These are phyloP conservation scores for Penicillium parvum DNA, from an alignment of 495 filamentous ascomycete species.

Conservation along the genomic window DNA sequence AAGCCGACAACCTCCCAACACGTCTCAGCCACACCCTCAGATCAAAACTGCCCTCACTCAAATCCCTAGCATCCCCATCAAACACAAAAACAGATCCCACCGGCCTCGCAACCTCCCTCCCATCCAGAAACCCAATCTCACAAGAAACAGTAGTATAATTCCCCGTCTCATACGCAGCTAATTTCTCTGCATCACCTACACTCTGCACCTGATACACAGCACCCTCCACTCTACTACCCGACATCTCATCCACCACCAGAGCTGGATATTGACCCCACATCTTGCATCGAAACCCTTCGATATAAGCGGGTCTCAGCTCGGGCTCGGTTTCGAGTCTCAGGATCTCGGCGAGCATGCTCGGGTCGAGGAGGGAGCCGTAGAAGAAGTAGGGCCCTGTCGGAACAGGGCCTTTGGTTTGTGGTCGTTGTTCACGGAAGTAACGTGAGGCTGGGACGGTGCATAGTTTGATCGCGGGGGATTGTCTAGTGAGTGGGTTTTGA, in stretches of 20 bases:
- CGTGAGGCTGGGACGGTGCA: background rate
- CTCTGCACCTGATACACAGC: slow-evolving; percentile 25
- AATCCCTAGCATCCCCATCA: slow-evolving; percentile 21
- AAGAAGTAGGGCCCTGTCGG: slow-evolving; percentile 25
- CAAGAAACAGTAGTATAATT: slow-evolving; percentile 21
- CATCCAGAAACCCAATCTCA: slow-evolving; percentile 20
- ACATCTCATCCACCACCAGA: slow-evolving; percentile 8
- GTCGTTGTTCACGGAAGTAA: background rate
- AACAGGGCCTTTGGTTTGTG: background rate
- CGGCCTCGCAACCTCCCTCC: slow-evolving; percentile 6
- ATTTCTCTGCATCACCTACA: slow-evolving; percentile 12
- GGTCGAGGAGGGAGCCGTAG: slow-evolving; percentile 23
- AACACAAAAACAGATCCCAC: slow-evolving; percentile 27
- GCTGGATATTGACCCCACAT: slow-evolving; percentile 28
- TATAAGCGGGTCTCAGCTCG: slow-evolving; percentile 8
- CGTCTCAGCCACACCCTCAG: slow-evolving; percentile 19
- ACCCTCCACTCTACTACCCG: slow-evolving; percentile 12
- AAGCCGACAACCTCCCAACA: background rate
- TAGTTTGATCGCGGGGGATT: slow-evolving; percentile 4
- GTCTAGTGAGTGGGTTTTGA: background rate
- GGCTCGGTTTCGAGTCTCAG: slow-evolving; percentile 11
- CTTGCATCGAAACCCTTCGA: slow-evolving; percentile 17
- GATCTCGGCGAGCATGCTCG: slow-evolving; percentile 12
- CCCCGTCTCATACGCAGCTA: slow-evolving; percentile 28
- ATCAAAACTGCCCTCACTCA: slow-evolving; percentile 28